Conservation (phyloP, 1,284 basidiomycete species). For the Ustilago cynodontis region DNA sequence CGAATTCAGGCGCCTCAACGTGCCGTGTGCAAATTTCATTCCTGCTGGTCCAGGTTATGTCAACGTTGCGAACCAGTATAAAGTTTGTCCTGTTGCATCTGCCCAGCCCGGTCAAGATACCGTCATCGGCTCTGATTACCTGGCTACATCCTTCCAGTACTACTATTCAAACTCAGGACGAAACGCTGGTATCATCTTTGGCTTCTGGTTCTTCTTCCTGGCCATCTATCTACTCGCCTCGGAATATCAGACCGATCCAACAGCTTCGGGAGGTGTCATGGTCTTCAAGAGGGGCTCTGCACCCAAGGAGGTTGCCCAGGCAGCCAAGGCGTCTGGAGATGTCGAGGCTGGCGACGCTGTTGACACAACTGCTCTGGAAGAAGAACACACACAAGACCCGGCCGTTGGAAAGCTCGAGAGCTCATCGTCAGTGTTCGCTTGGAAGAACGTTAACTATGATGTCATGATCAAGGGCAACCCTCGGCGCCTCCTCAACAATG, state of each 20-base stretch:
- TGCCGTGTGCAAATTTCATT: conserved; percentile 47
- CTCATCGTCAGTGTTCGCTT: conserved; percentile 54
- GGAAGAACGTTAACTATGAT: conserved; percentile 58
- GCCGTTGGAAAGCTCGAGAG: conserved; percentile 44
- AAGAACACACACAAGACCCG: conserved; percentile 14
- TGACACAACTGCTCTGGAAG: conserved; percentile 7
- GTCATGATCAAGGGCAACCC: conserved; percentile 56
- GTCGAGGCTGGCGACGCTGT: conserved; percentile 28
- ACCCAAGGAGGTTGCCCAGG: conserved; percentile 32
- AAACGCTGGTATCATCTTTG: conserved; percentile 62
- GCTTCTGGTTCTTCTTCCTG: conserved; percentile 55
- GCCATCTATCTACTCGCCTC: conserved; percentile 51
- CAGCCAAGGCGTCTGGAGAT: conserved; percentile 34
- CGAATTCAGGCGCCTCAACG: conserved; percentile 56
- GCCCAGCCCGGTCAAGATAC: conserved; percentile 46
- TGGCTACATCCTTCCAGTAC: conserved; percentile 49
- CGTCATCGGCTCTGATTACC: conserved; percentile 45
- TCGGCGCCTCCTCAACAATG: conserved; percentile 69
- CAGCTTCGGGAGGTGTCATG: conserved; percentile 57
- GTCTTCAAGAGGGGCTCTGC: conserved; percentile 55
- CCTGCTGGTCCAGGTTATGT: conserved; percentile 45
- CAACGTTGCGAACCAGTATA: conserved; percentile 39
- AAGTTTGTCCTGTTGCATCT: conserved; percentile 57
- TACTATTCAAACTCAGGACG: conserved; percentile 36
- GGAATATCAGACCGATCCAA: conserved; percentile 59